These are phyloP conservation scores for Gymnopilus dilepis DNA, from an alignment of 768 basidiomycete species.

Conservation along the genomic window DNA sequence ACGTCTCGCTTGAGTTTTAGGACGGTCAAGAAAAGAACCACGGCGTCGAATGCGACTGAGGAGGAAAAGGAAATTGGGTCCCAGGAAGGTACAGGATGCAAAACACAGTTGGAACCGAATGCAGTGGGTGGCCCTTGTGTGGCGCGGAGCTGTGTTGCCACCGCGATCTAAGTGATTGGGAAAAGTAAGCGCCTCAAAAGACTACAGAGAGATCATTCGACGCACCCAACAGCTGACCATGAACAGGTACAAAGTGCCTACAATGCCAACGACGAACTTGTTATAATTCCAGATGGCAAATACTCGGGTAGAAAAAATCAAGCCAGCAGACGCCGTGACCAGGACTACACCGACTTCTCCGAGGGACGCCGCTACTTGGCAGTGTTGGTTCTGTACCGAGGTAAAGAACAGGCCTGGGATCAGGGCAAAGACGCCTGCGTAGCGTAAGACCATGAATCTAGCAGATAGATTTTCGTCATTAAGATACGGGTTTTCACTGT, in stretches of 20 bases:
- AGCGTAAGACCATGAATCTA: slow-evolving; percentile 3
- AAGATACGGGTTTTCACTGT: no score
- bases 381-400: slow-evolving; percentile 1
- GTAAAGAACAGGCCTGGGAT: slow-evolving; percentile 3
- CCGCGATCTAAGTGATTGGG: not conserved
- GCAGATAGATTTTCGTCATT: no score
- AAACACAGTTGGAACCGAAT: slow-evolving; percentile 1
- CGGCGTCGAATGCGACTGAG: not conserved
- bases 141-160: not conserved
- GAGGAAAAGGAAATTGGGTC: not conserved
- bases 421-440: not conserved
- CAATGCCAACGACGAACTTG: not conserved
- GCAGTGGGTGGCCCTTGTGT: not conserved
- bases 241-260: not conserved
- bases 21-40: not conserved
- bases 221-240: not conserved
- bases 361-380: slow-evolving; percentile 1
- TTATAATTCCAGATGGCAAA: slow-evolving; percentile 5
- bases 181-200: no score
- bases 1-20: not conserved
- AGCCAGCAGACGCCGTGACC: not conserved
- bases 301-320: not conserved
- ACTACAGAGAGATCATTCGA: no score
- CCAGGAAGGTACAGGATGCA: slow-evolving; percentile 1
- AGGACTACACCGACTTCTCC: not conserved